A percentile compares a stretch with the other conserved stretches of the same genome.
Conservation (phyloP, 148 eudicot genomes). For the Amaranthus hypochondriacus region DNA sequence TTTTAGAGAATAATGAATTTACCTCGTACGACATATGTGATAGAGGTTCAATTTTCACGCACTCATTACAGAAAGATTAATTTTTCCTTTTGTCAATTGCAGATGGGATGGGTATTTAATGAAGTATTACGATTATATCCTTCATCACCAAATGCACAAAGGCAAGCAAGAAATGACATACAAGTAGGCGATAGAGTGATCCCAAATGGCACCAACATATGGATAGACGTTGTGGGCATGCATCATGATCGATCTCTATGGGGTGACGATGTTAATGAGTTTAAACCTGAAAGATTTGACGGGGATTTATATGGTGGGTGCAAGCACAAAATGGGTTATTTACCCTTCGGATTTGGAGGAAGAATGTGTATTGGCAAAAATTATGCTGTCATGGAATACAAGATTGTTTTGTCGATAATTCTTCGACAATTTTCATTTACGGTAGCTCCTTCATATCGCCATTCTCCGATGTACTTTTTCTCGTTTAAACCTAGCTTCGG, state of each 20-base stretch:
- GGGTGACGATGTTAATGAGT: conserved; percentile 69
- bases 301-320: conserved; percentile 60
- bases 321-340: conserved; percentile 71
- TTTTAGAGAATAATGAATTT: background rate
- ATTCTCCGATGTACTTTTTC: conserved; percentile 60
- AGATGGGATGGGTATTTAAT: conserved; percentile 99
- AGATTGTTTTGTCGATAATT: conserved; percentile 51
- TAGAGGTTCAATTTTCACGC: too few species aligned
- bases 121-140: conserved; percentile 75
- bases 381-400: conserved; percentile 63
- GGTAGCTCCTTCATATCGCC: conserved; percentile 54
- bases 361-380: conserved; percentile 86
- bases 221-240: conserved; percentile 84
- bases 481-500: conserved; percentile 66
- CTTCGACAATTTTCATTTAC: conserved; percentile 59
- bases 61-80: too few species aligned
- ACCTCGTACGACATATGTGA: background rate
- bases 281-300: conserved; percentile 70
- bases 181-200: conserved; percentile 41
- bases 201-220: conserved; percentile 69
- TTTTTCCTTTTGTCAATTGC: conserved; percentile 6
- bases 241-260: conserved; percentile 67
- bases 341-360: conserved; percentile 95
- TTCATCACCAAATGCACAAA: conserved; percentile 72
- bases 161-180: conserved; percentile 59